phyloP scores from a whole-genome alignment of 345 rosid genomes.

The Conringia planisiliqua region DNA sequence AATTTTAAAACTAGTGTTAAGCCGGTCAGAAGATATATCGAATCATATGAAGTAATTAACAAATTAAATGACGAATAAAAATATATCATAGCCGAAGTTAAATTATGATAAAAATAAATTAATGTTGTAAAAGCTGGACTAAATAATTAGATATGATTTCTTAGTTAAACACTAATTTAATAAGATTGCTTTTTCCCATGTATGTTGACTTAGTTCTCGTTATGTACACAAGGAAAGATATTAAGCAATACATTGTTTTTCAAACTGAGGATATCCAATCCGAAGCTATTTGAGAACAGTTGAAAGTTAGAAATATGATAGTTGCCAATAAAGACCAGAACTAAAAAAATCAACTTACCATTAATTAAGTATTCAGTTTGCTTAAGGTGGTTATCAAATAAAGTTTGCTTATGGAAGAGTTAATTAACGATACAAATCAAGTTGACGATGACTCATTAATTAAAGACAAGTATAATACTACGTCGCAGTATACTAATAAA shows the following conservation, averaged over 20 bases:
- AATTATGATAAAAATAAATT: not conserved
- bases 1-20: not conserved
- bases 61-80: not conserved
- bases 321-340: conserved; percentile 23
- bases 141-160: not conserved
- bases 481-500: no score
- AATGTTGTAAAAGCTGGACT: not conserved
- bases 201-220: not conserved
- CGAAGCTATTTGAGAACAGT: not conserved
- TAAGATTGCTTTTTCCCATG: not conserved
- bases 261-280: not conserved
- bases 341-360: not conserved
- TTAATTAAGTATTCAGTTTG: not conserved
- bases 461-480: no score
- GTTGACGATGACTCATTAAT: not conserved
- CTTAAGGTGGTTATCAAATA: no score
- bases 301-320: not conserved
- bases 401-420: not conserved
- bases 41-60: conserved; percentile 1
- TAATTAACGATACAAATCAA: not conserved
- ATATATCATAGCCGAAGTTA: not conserved
- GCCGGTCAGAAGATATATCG: conserved; percentile 2
- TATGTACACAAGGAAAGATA: not conserved
- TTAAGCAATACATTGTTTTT: not conserved
- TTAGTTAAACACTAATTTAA: not conserved